phyloP scores from a whole-genome alignment of 345 rosid genomes.

The Trapa incisa region DNA sequence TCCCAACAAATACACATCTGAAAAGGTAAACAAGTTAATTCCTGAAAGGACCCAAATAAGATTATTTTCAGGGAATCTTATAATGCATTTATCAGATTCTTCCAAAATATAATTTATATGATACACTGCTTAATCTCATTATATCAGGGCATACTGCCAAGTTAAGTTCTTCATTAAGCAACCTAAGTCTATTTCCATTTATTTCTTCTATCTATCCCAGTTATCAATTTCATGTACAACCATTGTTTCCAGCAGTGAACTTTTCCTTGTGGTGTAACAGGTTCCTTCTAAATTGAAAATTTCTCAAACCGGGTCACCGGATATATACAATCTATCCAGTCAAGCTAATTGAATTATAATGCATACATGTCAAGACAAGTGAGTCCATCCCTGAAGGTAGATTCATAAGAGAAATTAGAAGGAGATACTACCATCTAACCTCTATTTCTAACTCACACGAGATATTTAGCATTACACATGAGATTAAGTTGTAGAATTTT shows the following conservation, averaged over 20 bases:
- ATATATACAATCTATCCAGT: no score
- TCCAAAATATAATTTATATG: background rate
- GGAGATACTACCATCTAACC: background rate
- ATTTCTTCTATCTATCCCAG: background rate
- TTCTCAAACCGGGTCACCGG: background rate
- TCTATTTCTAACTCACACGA: background rate
- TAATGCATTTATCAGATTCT: background rate
- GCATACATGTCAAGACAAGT: background rate
- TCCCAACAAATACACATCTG: conserved; percentile 85
- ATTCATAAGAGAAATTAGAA: background rate
- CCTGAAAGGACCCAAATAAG: background rate
- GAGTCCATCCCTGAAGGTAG: background rate
- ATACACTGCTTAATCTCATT: background rate
- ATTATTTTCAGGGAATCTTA: background rate
- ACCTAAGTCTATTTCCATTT: background rate
- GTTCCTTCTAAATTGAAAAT: background rate
- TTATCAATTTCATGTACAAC: background rate
- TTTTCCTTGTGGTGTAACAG: background rate
- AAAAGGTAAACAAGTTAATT: conserved; percentile 7
- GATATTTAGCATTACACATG: background rate
- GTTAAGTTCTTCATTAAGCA: background rate
- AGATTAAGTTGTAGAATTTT: background rate
- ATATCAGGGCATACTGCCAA: background rate
- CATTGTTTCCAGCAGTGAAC: background rate
- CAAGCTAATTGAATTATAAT: no score